Percentiles rank a stretch among this genome's conserved stretches.
These are phyloP conservation scores for Papiliotrema laurentii DNA, from an alignment of 1,284 basidiomycete species.

Conservation along the genomic window DNA sequence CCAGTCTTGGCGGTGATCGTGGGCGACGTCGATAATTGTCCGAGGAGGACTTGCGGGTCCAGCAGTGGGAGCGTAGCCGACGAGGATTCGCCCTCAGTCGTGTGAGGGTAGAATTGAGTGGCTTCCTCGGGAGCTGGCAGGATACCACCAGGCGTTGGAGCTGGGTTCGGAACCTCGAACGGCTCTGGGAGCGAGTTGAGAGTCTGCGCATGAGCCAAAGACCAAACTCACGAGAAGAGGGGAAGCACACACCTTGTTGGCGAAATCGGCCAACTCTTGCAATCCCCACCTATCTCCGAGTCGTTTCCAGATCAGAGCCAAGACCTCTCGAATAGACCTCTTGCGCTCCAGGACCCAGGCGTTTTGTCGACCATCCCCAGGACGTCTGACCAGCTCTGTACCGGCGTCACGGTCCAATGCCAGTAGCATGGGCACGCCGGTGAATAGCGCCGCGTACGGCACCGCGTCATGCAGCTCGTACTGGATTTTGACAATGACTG, in stretches of 20 bases:
- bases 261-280: constrained; percentile 54
- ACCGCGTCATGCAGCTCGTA: constrained; percentile 62
- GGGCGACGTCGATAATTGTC: constrained; percentile 54
- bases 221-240: background rate
- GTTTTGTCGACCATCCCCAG: constrained; percentile 45
- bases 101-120: constrained; percentile 31
- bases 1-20: constrained; percentile 62
- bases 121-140: constrained; percentile 33
- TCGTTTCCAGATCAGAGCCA: constrained; percentile 61
- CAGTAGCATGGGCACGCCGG: constrained; percentile 79
- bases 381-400: constrained; percentile 45
- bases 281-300: constrained; percentile 71
- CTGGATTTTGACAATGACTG: constrained; percentile 67
- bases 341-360: constrained; percentile 49
- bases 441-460: constrained; percentile 67
- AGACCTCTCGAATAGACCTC: constrained; percentile 60
- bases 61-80: constrained; percentile 42
- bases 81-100: constrained; percentile 33
- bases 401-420: constrained; percentile 62
- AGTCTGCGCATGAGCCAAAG: constrained; percentile 18
- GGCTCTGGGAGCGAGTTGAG: constrained; percentile 35
- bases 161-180: constrained; percentile 30
- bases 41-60: constrained; percentile 57
- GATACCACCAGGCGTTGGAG: constrained; percentile 9
- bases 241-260: constrained; percentile 54